phyloP scores from a whole-genome alignment of 2,329 filamentous ascomycete genomes.

The Arthrobotrys musiformis region DNA sequence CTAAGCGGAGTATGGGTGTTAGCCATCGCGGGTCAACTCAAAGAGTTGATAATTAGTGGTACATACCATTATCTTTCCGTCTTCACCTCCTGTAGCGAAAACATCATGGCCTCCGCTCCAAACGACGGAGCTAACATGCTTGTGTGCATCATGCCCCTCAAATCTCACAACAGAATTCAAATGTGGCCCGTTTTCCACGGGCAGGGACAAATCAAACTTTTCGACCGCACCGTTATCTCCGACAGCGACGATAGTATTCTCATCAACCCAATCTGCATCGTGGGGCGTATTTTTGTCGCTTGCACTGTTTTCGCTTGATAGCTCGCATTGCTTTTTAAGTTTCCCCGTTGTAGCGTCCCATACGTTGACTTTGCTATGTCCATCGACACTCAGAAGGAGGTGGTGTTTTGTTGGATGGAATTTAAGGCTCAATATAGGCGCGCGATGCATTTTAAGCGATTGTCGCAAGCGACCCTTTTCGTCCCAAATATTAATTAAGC shows the following conservation, averaged over 20 bases:
- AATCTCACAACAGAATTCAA: constrained; percentile 24
- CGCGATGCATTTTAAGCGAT: constrained; percentile 46
- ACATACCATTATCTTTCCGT: constrained; percentile 52
- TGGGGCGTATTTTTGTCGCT: constrained; percentile 25
- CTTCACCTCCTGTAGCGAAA: constrained; percentile 47
- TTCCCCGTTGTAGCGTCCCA: constrained; percentile 49
- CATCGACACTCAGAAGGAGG: constrained; percentile 48
- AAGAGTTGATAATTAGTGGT: too few relatives aligned
- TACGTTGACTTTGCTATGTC: constrained; percentile 39
- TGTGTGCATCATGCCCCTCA: constrained; percentile 51
- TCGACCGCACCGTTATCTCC: constrained; percentile 51
- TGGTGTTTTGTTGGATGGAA: constrained; percentile 45
- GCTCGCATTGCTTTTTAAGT: constrained; percentile 33
- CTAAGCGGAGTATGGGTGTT: not conserved
- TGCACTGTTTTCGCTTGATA: constrained; percentile 17
- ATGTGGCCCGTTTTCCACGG: constrained; percentile 24
- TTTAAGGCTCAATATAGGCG: constrained; percentile 46
- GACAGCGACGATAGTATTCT: constrained; percentile 42
- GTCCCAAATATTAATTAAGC: constrained; percentile 49
- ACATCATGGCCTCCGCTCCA: constrained; percentile 41
- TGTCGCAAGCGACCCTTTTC: constrained; percentile 23
- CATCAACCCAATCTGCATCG: constrained; percentile 53
- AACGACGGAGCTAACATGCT: constrained; percentile 38
- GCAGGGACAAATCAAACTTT: constrained; percentile 39
- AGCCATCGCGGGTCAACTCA: not conserved